phyloP scores from a whole-genome alignment of 441 rosid genomes.

The Gossypium gossypioides region DNA sequence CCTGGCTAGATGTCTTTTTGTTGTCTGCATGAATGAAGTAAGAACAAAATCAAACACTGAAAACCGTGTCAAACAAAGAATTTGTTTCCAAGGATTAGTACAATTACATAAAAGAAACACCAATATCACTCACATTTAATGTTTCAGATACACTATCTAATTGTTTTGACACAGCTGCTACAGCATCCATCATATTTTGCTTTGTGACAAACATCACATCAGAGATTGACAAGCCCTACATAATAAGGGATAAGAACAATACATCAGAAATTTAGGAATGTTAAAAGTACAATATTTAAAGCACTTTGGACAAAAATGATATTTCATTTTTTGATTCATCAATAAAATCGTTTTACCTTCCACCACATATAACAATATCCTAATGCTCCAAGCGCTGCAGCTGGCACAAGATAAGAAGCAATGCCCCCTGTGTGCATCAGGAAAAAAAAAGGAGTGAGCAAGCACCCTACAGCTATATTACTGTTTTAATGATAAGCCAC shows the following conservation, averaged over 20 bases:
- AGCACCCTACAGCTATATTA: neutral
- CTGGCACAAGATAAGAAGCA: slow-evolving; percentile 75
- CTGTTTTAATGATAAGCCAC: slow-evolving; percentile 2
- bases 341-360: slow-evolving; percentile 46
- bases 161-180: slow-evolving; percentile 62
- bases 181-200: slow-evolving; percentile 78
- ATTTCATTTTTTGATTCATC: slow-evolving; percentile 12
- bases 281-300: neutral
- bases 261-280: slow-evolving; percentile 2
- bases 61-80: slow-evolving; percentile 12
- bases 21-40: slow-evolving; percentile 43
- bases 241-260: slow-evolving; percentile 6
- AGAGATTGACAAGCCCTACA: slow-evolving; percentile 79
- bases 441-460: neutral
- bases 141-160: slow-evolving; percentile 64
- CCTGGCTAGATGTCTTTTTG: slow-evolving; percentile 65
- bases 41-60: slow-evolving; percentile 3
- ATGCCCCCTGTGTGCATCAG: slow-evolving; percentile 36
- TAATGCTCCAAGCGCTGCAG: slow-evolving; percentile 86
- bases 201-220: slow-evolving; percentile 84
- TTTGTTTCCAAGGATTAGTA: neutral
- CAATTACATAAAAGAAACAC: neutral
- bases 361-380: slow-evolving; percentile 94
- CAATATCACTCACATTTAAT: slow-evolving; percentile 46
- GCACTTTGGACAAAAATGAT: neutral